phyloP scores from a whole-genome alignment of 768 basidiomycete species.

The Naganishia vishniacii region DNA sequence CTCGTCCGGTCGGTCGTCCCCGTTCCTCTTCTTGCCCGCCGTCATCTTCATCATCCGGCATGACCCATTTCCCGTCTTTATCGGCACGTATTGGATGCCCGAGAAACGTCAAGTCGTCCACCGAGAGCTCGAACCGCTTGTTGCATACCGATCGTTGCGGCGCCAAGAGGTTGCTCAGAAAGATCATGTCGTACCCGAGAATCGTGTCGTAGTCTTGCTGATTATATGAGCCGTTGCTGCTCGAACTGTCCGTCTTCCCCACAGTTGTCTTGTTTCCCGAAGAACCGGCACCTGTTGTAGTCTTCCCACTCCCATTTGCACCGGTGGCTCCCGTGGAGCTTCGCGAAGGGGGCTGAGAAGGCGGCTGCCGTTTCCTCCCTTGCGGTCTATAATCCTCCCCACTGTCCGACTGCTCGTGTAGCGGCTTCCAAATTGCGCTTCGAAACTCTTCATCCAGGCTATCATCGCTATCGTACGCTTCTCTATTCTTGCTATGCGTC shows the following conservation, averaged over 20 bases:
- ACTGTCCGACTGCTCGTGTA: conserved; percentile 18
- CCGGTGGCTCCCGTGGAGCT: neutral
- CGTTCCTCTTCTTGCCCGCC: conserved; percentile 29
- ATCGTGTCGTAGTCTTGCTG: conserved; percentile 50
- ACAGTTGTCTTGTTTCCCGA: conserved; percentile 10
- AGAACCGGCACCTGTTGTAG: neutral
- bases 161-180: conserved; percentile 73
- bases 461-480: conserved; percentile 25
- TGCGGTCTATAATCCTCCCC: conserved; percentile 12
- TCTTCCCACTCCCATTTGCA: neutral
- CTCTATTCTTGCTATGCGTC: conserved; percentile 19
- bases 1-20: conserved; percentile 27
- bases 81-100: conserved; percentile 89
- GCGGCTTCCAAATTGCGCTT: conserved; percentile 26
- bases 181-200: conserved; percentile 75
- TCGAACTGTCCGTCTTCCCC: conserved; percentile 18
- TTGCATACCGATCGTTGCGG: conserved; percentile 76
- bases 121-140: conserved; percentile 84
- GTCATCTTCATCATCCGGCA: conserved; percentile 40
- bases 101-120: conserved; percentile 86
- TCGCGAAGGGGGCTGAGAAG: neutral
- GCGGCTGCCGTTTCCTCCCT: conserved; percentile 17
- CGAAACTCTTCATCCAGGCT: conserved; percentile 18
- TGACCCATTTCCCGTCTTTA: conserved; percentile 66
- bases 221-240: conserved; percentile 27